Evolutionary conservation across 1,139 yeast genomes (phyloP), one percentile per base, ranked within the genome.

Genomic region (Saccharomyces hybrid): DNA sequence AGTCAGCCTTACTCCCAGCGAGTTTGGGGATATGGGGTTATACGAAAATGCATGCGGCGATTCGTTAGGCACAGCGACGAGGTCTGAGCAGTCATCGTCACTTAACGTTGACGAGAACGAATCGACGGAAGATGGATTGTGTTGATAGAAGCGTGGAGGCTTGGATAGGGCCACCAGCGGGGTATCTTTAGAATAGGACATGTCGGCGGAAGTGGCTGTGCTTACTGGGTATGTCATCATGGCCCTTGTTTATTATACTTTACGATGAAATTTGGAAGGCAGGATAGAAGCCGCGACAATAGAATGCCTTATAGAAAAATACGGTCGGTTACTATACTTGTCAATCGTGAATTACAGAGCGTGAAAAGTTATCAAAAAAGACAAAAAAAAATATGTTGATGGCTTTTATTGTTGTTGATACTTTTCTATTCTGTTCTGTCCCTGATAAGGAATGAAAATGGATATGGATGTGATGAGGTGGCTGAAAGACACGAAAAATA

Each of bases 41-140:
- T 88, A 88, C 0, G 95, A 86, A 65, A 86, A 88, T 2, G 95
- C 86, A 66, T 86, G 91, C 3, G 93, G 80, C 14, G 93, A 86
- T 65, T 86, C 93, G 13, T 83, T 80, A 3, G 95, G 89, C 65
- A 87, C 86, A 56, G 78, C 77, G 38, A 79, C 63, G 31, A 82
- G 70, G 50, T 76, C 80, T n/a, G 61, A 54, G 14, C 60, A 48
- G 34, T 59, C 60, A 14, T 23, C 49, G 26, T 62, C 65, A 25
- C 56, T 46, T 13, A 57, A 50, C 14, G 46, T 48, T 5, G 61
- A 57, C 28, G 53, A 46, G 46, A 34, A 25, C 42, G 50, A 25
- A 19, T 58, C 23, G 23, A 38, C 42, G 42, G 42, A 38, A 11
- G 42, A 38, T 3, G 42, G 11, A 14, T 9, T 16, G 13, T 38